phyloP scores from a whole-genome alignment of 2,329 filamentous ascomycete species.

The Neofusicoccum sp. region DNA sequence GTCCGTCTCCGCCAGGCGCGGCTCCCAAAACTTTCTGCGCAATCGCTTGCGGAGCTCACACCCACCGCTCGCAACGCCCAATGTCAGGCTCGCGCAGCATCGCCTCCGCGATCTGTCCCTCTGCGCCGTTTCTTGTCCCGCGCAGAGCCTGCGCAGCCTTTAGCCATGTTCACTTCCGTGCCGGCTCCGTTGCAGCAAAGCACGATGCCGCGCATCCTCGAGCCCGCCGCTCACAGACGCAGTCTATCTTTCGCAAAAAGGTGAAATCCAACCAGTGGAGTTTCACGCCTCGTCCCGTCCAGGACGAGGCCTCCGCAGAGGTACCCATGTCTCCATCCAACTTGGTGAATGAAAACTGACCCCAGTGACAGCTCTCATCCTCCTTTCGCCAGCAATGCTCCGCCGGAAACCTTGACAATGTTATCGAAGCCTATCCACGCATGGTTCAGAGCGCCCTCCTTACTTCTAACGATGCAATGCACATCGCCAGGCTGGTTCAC shows the following conservation, averaged over 20 bases:
- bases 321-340: background rate
- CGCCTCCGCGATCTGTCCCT: constrained; percentile 36
- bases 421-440: background rate
- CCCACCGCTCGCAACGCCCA: background rate
- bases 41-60: background rate
- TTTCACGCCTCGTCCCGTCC: background rate
- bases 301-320: background rate
- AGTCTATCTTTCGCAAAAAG: constrained; percentile 1
- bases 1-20: background rate
- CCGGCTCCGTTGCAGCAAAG: background rate
- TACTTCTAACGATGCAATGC: constrained; percentile 1
- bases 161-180: background rate
- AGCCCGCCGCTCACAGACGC: background rate
- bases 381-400: background rate
- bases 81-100: constrained; percentile 23
- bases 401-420: background rate
- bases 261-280: background rate
- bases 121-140: constrained; percentile 39
- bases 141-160: constrained; percentile 2
- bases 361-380: background rate
- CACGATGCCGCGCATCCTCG: constrained; percentile 9
- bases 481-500: constrained; percentile 1
- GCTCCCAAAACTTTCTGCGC: constrained; percentile 9
- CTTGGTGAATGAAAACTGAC: background rate
- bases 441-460: background rate